Evolutionary conservation across 495 filamentous ascomycete species (phyloP).

Genomic region (Lasiosphaeria ovina): DNA sequence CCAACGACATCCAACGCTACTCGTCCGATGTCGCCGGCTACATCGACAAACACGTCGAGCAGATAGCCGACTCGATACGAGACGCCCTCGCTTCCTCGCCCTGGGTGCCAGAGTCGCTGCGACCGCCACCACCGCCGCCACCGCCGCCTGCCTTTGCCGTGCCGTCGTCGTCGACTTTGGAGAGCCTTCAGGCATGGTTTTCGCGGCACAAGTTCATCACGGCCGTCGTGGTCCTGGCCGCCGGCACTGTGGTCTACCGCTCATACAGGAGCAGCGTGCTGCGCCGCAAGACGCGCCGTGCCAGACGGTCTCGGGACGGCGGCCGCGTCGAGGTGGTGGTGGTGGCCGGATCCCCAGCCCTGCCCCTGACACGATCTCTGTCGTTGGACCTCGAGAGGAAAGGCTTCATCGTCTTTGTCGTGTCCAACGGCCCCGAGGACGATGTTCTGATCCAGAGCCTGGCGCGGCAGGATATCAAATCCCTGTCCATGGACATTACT

Average conservation of each 20-base stretch:
- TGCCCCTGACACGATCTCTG: constrained; percentile 77
- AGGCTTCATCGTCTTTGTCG: constrained; percentile 90
- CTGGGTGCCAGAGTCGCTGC: constrained; percentile 69
- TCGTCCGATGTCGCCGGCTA: constrained; percentile 61
- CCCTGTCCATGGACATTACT: constrained; percentile 79
- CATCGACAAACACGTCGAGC: constrained; percentile 73
- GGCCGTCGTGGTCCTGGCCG: constrained; percentile 62
- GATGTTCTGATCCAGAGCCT: constrained; percentile 75
- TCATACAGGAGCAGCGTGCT: constrained; percentile 60
- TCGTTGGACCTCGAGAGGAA: constrained; percentile 82
- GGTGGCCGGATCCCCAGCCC: constrained; percentile 75
- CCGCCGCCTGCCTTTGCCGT: constrained; percentile 39
- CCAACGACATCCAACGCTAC: constrained; percentile 57
- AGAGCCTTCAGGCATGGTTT: constrained; percentile 58
- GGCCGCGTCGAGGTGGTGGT: constrained; percentile 86
- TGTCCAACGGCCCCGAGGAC: constrained; percentile 75
- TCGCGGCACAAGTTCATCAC: constrained; percentile 65
- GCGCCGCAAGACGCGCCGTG: constrained; percentile 66
- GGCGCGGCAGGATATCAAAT: constrained; percentile 72
- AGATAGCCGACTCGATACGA: constrained; percentile 59
- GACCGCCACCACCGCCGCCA: constrained; percentile 55
- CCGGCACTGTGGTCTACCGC: constrained; percentile 66
- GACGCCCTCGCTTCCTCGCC: constrained; percentile 59
- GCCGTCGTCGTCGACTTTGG: constrained; percentile 34
- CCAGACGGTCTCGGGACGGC: constrained; percentile 75